A percentile compares a stretch with the other conserved stretches of the same genome.
phyloP scores from a whole-genome alignment of 345 rosid species.

The Linum usitatissimum region DNA sequence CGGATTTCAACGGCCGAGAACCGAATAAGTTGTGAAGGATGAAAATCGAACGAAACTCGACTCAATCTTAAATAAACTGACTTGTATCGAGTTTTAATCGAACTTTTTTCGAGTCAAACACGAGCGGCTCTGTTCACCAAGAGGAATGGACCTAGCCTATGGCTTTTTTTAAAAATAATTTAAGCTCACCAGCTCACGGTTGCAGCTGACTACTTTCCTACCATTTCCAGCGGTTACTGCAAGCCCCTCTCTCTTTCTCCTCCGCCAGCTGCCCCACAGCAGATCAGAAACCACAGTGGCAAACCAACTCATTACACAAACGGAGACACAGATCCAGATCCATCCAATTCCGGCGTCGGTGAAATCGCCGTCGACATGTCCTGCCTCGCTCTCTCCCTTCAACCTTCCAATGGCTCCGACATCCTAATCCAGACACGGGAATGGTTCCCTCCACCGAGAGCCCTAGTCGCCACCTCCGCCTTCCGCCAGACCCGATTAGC shows the following conservation, averaged over 20 bases:
- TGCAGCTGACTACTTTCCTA: background rate
- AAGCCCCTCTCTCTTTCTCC: background rate
- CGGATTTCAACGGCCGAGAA: too few species aligned
- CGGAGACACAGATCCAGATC: background rate
- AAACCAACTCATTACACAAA: background rate
- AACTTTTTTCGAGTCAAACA: too few species aligned
- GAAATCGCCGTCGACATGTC: constrained; percentile 37
- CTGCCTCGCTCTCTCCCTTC: constrained; percentile 79
- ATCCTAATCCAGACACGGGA: constrained; percentile 86
- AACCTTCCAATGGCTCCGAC: constrained; percentile 80
- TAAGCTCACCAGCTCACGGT: background rate
- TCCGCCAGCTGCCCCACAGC: background rate
- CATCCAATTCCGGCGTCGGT: background rate
- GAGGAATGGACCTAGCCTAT: too few species aligned
- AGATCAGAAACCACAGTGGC: background rate
- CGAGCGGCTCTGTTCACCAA: too few species aligned
- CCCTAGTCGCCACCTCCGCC: constrained; percentile 82
- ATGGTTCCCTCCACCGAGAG: constrained; percentile 92
- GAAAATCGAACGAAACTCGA: too few species aligned
- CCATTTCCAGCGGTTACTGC: background rate
- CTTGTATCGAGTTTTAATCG: too few species aligned
- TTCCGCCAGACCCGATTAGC: constrained; percentile 87
- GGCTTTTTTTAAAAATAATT: too few species aligned
- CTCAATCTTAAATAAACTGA: too few species aligned
- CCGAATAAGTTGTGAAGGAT: too few species aligned